Conservation (phyloP, 148 eudicot species). For the Diospyros kaki region DNA sequence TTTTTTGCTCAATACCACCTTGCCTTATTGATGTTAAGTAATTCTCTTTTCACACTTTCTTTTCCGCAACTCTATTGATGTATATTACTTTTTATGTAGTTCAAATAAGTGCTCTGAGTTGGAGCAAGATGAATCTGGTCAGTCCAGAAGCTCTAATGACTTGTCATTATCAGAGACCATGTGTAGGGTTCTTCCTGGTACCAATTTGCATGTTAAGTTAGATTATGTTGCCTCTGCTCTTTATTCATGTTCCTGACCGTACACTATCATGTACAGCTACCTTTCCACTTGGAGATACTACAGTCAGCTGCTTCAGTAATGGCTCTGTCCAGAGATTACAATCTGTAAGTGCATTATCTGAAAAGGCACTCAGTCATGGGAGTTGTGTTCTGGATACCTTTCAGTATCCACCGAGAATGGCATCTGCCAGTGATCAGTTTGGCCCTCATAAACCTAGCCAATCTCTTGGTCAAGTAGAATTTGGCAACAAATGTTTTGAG, state of each 20-base stretch:
- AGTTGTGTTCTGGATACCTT: constrained; percentile 33
- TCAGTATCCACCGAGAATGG: constrained; percentile 33
- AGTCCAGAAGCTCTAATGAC: constrained; percentile 7
- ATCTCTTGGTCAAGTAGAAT: constrained; percentile 29
- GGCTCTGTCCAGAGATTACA: constrained; percentile 20
- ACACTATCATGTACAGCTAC: constrained; percentile 8
- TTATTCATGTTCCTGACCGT: background rate
- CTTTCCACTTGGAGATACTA: constrained; percentile 3
- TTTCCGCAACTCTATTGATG: background rate
- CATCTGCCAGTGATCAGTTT: constrained; percentile 37
- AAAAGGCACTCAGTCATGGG: constrained; percentile 31
- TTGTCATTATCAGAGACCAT: constrained; percentile 12
- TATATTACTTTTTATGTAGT: constrained; percentile 14
- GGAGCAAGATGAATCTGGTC: constrained; percentile 19
- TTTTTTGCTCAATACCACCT: background rate
- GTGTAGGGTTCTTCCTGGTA: constrained; percentile 10
- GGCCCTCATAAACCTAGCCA: constrained; percentile 30
- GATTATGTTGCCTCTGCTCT: background rate
- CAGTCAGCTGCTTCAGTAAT: constrained; percentile 13
- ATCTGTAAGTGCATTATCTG: constrained; percentile 18
- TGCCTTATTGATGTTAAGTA: background rate
- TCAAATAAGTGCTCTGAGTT: constrained; percentile 4
- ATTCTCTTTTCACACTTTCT: background rate
- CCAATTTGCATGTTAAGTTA: background rate
- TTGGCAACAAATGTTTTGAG: constrained; percentile 25